Base-by-base conservation (phyloP, 345 rosid genomes). In the Isatis tinctoria region DNA sequence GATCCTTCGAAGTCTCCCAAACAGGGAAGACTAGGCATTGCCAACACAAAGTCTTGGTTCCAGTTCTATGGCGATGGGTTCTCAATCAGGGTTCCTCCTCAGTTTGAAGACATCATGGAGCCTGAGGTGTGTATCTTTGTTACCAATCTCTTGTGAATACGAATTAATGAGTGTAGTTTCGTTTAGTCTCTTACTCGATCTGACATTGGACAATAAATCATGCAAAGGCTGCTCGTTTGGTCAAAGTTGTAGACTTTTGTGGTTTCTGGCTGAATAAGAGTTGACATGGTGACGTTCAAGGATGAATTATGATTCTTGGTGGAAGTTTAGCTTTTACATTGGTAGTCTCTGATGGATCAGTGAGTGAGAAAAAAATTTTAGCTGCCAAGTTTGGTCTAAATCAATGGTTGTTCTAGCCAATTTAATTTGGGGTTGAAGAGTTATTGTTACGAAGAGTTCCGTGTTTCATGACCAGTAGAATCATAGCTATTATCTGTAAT, bases 51-150 rank as follows among this genome's bases (percentile, higher is more conserved):
- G 72, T 85, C 95, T 64, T 94, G 97, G 96, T 87, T 88, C 75
- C 96, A 87, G 81, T 90, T 82, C 70, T 95, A 74, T 79, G 99
- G 97, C 20, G 87, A 78, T 79, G 97, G 97, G 26, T 94, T 95
- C 75, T 36, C 97, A 62, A 85, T 91, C 63, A 73, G 96, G 65
- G 90, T 95, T 62, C 99, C 99, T 78, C 99, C 97, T 72, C 79
- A 86, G 45, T 91, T 91, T 70, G 79, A 82, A 79, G 99, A 95
- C 84, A 45, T 95, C 79, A 85, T 52, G 70, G 97, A 95, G 77
- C 99, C 97, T 43, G 97, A 94, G 93, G 97, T 78, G 11, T 48
- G 73, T 60, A 9, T 32, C n/a, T 37, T 9, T 65, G n/a, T 67
- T 0, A 40, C 17, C 43, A 66, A 3, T 68, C 7, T 61, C 61